Conservation (phyloP, 768 basidiomycete species). For the Lactarius indigo region DNA sequence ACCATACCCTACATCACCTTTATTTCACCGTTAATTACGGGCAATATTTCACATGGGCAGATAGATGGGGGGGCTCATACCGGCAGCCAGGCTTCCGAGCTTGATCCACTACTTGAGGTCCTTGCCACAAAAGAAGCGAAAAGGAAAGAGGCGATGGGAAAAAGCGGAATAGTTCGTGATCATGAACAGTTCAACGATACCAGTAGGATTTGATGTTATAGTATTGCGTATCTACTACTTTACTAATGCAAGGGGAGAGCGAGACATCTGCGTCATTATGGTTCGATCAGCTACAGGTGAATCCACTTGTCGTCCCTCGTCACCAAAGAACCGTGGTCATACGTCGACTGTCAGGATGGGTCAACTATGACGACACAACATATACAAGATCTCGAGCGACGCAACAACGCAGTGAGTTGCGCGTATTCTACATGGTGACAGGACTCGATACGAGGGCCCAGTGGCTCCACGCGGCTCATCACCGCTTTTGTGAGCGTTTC, state of each 20-base stretch:
- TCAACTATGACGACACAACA: not conserved
- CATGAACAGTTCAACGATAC: not conserved
- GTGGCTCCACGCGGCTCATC: constrained; percentile 5
- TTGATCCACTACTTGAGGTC: constrained; percentile 84
- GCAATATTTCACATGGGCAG: constrained; percentile 97
- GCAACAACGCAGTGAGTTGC: not conserved
- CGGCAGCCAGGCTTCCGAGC: constrained; percentile 76
- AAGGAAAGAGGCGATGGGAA: constrained; percentile 12
- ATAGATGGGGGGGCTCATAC: constrained; percentile 79
- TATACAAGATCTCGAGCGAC: not conserved
- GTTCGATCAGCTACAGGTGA: not conserved
- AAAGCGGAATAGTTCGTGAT: constrained; percentile 14
- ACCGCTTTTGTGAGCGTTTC: constrained; percentile 46
- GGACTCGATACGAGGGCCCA: not conserved
- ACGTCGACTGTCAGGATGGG: not conserved
- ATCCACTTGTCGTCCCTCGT: not conserved
- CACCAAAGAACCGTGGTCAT: not conserved
- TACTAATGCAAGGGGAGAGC: constrained; percentile 6
- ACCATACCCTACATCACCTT: constrained; percentile 95
- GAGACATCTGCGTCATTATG: not conserved
- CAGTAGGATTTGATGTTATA: constrained; percentile 11
- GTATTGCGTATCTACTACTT: constrained; percentile 11
- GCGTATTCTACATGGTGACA: not conserved
- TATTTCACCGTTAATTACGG: constrained; percentile 98
- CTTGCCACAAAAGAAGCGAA: constrained; percentile 30